Evolutionary conservation across 805 yeast genomes (phyloP).

Genomic region (Saccharomycopsis malanga): DNA sequence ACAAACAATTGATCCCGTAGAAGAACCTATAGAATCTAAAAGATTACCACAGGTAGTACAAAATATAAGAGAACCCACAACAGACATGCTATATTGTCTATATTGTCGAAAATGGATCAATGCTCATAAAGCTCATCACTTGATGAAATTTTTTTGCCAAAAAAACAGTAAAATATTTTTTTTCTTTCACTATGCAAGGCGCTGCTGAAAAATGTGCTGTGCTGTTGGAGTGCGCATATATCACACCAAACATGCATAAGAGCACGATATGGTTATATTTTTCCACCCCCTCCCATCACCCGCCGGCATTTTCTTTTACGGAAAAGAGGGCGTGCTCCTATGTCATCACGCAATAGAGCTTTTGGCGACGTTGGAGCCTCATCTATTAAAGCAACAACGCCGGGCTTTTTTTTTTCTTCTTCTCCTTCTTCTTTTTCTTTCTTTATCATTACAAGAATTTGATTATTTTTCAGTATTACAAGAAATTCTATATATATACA

Average conservation of each 20-base stretch:
- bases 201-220: too few relatives aligned
- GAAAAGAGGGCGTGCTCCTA: too few relatives aligned
- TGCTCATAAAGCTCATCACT: too few relatives aligned
- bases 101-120: too few relatives aligned
- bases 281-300: too few relatives aligned
- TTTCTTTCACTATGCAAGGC: too few relatives aligned
- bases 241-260: too few relatives aligned
- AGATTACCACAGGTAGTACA: slow-evolving; percentile 91
- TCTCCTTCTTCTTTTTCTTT: not conserved
- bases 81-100: slow-evolving; percentile 74
- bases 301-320: not conserved
- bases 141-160: too few relatives aligned
- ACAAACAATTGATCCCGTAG: slow-evolving; percentile 52
- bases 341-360: slow-evolving; percentile 1
- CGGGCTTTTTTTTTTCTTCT: not conserved
- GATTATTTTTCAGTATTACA: not conserved
- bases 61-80: slow-evolving; percentile 90
- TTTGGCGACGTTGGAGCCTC: not conserved
- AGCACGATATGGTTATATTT: too few relatives aligned
- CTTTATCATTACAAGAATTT: not conserved
- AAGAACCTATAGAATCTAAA: slow-evolving; percentile 57
- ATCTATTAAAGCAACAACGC: not conserved
- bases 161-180: too few relatives aligned
- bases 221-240: too few relatives aligned
- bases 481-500: not conserved